Evolutionary conservation across 495 filamentous ascomycete species (phyloP).

Genomic region (Massariosphaeria phaeospora): DNA sequence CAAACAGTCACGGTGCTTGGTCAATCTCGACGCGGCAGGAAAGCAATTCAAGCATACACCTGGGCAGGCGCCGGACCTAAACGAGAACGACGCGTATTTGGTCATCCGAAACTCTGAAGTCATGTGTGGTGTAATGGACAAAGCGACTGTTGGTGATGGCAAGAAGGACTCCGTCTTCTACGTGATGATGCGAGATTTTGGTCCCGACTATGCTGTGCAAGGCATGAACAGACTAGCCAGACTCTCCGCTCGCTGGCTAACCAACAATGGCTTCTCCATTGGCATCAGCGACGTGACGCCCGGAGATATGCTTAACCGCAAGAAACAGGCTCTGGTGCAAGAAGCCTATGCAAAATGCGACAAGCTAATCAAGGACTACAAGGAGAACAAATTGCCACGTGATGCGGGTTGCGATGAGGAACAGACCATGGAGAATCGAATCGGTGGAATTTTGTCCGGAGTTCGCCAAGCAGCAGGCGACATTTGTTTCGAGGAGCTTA

Average conservation of each 20-base stretch:
- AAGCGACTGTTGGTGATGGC: conserved; percentile 86
- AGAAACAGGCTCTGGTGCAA: conserved; percentile 70
- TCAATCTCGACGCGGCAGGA: conserved; percentile 91
- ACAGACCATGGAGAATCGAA: conserved; percentile 81
- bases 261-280: conserved; percentile 90
- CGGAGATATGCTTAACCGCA: conserved; percentile 56
- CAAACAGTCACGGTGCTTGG: conserved; percentile 66
- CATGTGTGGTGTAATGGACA: conserved; percentile 98
- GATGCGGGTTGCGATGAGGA: conserved; percentile 84
- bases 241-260: conserved; percentile 80
- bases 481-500: conserved; percentile 83
- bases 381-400: conserved; percentile 70
- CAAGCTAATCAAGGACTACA: conserved; percentile 74
- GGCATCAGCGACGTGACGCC: conserved; percentile 93
- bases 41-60: conserved; percentile 64
- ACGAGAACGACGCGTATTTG: conserved; percentile 78
- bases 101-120: conserved; percentile 94
- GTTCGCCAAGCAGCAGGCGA: conserved; percentile 88
- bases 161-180: conserved; percentile 99
- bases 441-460: conserved; percentile 85
- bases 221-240: conserved; percentile 95
- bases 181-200: conserved; percentile 89
- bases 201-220: conserved; percentile 77
- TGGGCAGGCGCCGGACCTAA: conserved; percentile 63
- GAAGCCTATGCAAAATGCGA: conserved; percentile 78